Evolutionary conservation across 176 grass and related monocot genomes (phyloP), one percentile per base, ranked within the genome.

Genomic region (Alopecurus myosuroides): DNA sequence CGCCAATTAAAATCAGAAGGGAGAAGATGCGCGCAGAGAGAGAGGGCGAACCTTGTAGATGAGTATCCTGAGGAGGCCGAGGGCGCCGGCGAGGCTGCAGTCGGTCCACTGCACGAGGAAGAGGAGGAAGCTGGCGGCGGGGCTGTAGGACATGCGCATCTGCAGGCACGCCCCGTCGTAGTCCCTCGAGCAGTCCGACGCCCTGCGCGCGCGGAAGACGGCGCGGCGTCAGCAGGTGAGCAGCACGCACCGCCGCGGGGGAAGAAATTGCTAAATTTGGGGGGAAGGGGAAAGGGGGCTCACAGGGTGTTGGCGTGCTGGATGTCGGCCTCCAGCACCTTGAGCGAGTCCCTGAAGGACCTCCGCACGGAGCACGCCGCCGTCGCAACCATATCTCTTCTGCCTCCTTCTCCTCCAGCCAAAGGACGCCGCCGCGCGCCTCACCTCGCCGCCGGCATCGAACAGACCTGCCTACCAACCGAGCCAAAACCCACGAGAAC

Each of bases 281-380:
- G 55, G 12, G 14, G 56, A 29, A 34, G 14, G 0, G 61, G 29
- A 18, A 0, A 49, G 7, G 4, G 22, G 4, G 81, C 93, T 93
- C 57, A 98, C 95, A 95, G 80, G 36, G 89, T 90, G 82, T 98
- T 98, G 71, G 95, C 93, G 70, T 98, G 95, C 85, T 95, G 95
- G 87, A 98, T 98, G 87, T 93, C 95, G 3, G 95, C 95, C 92
- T 98, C 87, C 76, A 98, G 92, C 46, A 92, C 76, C 89, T 98
- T 98, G 87, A 98, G 95, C 76, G 95, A 98, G 78, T 98, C 95
- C 89, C 91, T 98, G 95, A 98, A 98, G 39, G 95, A 93, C 87
- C 90, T 93, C 70, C 95, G 91, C 87, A 81, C 39, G 86, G 95
- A 84, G 88, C 65, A 86, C 70, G 91, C 28, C 68, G 86, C 83